Percentiles rank a stretch among this genome's conserved stretches.
Evolutionary conservation across 129 eudicot genomes (phyloP).

Genomic region (Glebionis coronaria): DNA sequence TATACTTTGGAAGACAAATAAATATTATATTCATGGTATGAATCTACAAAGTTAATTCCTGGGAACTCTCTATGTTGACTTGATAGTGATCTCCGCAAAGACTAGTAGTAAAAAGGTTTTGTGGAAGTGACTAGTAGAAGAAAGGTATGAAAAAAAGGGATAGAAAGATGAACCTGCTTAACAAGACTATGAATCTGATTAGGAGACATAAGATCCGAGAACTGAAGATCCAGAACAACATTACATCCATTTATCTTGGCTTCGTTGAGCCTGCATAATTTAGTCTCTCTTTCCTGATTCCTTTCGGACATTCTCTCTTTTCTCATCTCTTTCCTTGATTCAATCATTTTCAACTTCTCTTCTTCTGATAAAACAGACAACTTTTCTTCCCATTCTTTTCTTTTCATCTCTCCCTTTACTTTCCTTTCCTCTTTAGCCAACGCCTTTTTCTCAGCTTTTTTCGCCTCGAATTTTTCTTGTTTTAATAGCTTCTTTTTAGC

Average conservation of each 20-base stretch:
- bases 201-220: slow-evolving; percentile 63
- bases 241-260: slow-evolving; percentile 70
- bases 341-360: slow-evolving; percentile 59
- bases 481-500: slow-evolving; percentile 82
- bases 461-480: slow-evolving; percentile 74
- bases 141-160: background rate
- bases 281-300: slow-evolving; percentile 56
- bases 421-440: slow-evolving; percentile 54
- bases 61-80: background rate
- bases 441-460: slow-evolving; percentile 88
- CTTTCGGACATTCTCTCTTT: slow-evolving; percentile 74
- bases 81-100: background rate
- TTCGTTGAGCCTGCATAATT: slow-evolving; percentile 39
- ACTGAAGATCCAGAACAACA: slow-evolving; percentile 71
- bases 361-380: slow-evolving; percentile 53
- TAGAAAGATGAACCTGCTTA: slow-evolving; percentile 56
- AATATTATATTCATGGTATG: background rate
- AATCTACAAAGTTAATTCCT: background rate
- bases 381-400: slow-evolving; percentile 80
- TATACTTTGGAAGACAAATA: background rate
- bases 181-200: slow-evolving; percentile 72
- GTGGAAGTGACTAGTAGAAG: no score
- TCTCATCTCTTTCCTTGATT: slow-evolving; percentile 53
- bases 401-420: slow-evolving; percentile 59
- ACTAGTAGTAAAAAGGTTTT: background rate